Base-by-base conservation (phyloP, 2,329 filamentous ascomycete species). In the Acephala macrosclerotiorum region DNA sequence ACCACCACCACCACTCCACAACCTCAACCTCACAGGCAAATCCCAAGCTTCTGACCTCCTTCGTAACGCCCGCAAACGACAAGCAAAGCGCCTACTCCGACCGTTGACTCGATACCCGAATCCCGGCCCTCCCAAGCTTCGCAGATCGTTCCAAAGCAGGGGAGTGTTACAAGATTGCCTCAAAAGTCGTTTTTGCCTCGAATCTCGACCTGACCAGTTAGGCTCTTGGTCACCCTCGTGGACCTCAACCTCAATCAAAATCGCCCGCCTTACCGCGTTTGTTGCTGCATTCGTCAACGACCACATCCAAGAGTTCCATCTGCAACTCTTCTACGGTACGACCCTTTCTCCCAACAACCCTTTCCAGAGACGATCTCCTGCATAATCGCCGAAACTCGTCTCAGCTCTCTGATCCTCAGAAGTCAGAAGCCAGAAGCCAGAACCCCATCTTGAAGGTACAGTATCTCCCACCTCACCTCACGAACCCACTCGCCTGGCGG, bases 121-220 rank as follows among this genome's bases (percentile, higher is more conserved):
- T 57, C 55, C 35, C 55, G 55, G 66, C 71, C 68, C 65, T 66
- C 66, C n/a, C 64, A 66, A 71, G 62, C 72, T 76, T 77, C 73
- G 70, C 73, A 72, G 71, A 70, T 64, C 73, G 72, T 77, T 77
- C 74, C 72, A 78, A 65, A 61, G 36, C 45, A 47, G 57, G 58
- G 20, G 20, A 40, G 66, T 77, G 77, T 77, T 76, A 78, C 77
- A 78, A 75, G 73, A 74, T 61, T 79, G 78, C 77, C 70, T 78
- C 78, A 78, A 76, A 74, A n/a, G 9, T 9, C 29, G 29, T 8
- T 77, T 70, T 73, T 74, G 74, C 76, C 74, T 75, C 71, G 72
- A 73, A 71, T 64, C 42, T 38, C 33, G 20, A 57, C 35, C 47
- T 42, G 29, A 49, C 38, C 35, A 38, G 61, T 63, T 9, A 33